phyloP scores from a whole-genome alignment of 257 asterid genomes.

The Oldenlandia corymbosa region DNA sequence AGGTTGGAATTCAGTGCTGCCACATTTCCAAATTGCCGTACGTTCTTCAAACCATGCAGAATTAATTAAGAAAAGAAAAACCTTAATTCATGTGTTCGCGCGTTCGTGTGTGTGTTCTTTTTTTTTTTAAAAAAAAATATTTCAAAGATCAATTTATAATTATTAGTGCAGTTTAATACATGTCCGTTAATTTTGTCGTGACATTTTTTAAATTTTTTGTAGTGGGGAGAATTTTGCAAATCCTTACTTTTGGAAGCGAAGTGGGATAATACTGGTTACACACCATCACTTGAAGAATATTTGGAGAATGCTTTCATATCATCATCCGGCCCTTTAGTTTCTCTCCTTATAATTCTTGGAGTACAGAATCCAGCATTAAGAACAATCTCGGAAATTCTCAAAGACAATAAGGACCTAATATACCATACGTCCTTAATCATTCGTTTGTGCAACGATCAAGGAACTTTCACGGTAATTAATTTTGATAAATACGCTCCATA shows the following conservation, averaged over 20 bases:
- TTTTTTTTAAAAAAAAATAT: too few relatives aligned
- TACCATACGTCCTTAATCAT: constrained; percentile 36
- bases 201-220: constrained; percentile 9
- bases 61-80: too few relatives aligned
- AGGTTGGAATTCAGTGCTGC: constrained; percentile 38
- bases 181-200: too few relatives aligned
- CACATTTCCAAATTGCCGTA: constrained; percentile 45
- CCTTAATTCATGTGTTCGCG: too few relatives aligned
- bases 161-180: too few relatives aligned
- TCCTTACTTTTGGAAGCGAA: constrained; percentile 51
- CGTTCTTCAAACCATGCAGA: too few relatives aligned
- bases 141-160: too few relatives aligned
- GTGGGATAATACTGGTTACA: constrained; percentile 38
- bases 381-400: too few relatives aligned
- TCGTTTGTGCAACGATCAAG: constrained; percentile 59
- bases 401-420: constrained; percentile 19
- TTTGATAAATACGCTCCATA: too few relatives aligned
- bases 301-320: constrained; percentile 47
- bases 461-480: constrained; percentile 43
- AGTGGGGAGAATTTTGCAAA: constrained; percentile 61
- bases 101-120: too few relatives aligned
- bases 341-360: constrained; percentile 36
- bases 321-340: constrained; percentile 48
- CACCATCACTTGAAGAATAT: constrained; percentile 48
- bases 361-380: constrained; percentile 11